Evolutionary conservation across 2,329 filamentous ascomycete genomes (phyloP), one percentile per base, ranked within the genome.

Genomic region (Phyllosticta citribraziliensis): DNA sequence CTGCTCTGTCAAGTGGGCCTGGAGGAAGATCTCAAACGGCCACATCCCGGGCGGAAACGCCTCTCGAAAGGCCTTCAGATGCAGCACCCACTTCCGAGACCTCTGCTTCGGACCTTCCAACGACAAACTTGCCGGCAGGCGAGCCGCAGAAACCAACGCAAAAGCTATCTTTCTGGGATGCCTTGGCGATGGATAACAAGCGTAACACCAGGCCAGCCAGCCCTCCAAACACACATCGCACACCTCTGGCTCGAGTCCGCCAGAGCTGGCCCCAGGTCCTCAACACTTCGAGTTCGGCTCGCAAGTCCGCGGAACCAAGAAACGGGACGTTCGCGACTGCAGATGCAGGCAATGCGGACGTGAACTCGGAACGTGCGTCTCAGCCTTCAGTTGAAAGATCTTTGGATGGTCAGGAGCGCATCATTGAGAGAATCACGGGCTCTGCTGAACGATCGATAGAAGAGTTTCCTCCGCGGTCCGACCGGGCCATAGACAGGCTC

Each of bases 241-340:
- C 60, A 52, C 60, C 60, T 22, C 35, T 62, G 55, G 60, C 60
- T 12, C 53, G 60, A 33, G 54, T 62, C 24, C 60, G 60, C 33
- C 60, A 62, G 52, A 62, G 40, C n/a, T 47, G 40, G 40, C 40
- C 40, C n/a, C 40, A 47, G 40, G 40, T 62, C 40, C n/a, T 62
- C 17, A 62, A 62, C 60, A 55, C 60, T 17, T 53, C 59, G 25
- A 57, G 53, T 20, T 40, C 22, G 6, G 27, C n/a, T 19, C 20
- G 54, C 24, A 55, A 55, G 27, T 24, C n/a, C 19, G 22, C 54
- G 19, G 54, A 55, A 20, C n/a, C 27, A 19, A 55, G 10, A 1
- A n/a, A n/a, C n/a, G 40, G 40, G 2, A 14, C 40, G 12, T 17
- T 40, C 17, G 17, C 10, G 17, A 14, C 9, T 40, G 12, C 10